Base-by-base conservation (phyloP, 2,329 filamentous ascomycete genomes). In the Fusarium setosum region DNA sequence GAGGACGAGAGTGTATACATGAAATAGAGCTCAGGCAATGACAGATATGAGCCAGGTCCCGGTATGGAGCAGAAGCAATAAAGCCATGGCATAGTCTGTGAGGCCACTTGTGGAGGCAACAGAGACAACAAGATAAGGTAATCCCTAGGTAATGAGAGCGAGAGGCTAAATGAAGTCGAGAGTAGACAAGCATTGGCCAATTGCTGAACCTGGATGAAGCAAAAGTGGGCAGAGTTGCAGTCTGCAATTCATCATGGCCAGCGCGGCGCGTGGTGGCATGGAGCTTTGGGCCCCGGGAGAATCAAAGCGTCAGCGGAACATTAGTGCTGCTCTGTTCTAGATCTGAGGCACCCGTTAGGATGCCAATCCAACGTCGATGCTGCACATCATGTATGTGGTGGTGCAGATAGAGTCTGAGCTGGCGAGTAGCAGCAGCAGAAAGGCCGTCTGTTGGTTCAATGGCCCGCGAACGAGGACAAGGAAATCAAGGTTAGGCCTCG, bases 151-250 rank as follows among this genome's bases (percentile, higher is more conserved):
- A 29, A 29, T 29, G 26, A 29, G 26, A 29, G 32, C 17, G 42
- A 63, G 52, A 58, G 47, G 47, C 41, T 47, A 56, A 55, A 55
- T 58, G 45, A 53, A 65, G 66, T 61, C 52, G 59, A 60, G 47
- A 38, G 41, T 17, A 50, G 35, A 53, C 38, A 65, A 61, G 66
- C 68, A 69, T 66, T 67, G 66, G 44, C 68, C 68, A 69, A 55
- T 54, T 68, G 58, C 61, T 63, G 50, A 51, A 13, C 69, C 49
- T 57, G 58, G 48, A 65, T 51, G 38, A 45, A 56, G 52, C 42
- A 26, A 59, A 63, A 61, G 69, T 62, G 69, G 69, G 56, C 64
- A 69, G 64, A 62, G 66, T 48, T 61, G 49, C 40, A 48, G 47
- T 63, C 12, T 56, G 38, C 57, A 49, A 62, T 70, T 63, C 52